Base-by-base conservation (phyloP, 2,329 filamentous ascomycete genomes). In the Chaetomium sp. region DNA sequence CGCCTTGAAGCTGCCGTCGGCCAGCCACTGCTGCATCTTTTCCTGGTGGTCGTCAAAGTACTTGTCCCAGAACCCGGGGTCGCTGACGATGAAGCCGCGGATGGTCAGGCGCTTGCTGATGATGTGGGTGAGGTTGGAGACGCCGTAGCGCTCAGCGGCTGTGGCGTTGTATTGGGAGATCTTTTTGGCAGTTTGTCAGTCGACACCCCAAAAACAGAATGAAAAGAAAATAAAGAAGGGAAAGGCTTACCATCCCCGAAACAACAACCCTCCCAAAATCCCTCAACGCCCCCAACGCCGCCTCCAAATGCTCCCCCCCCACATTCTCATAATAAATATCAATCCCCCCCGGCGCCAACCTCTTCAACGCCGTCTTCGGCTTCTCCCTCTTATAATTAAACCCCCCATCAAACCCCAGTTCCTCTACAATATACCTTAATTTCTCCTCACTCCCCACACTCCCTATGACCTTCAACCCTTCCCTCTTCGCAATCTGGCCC, bases 351-450 rank as follows among this genome's bases (percentile, higher is more conserved):
- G 89, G 88, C 0, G 87, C 87, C 14, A 94, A 77, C 56, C 87
- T 79, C 61, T 76, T 71, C 54, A 95, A 76, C 0, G 88, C 89
- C 9, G 86, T 85, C 0, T 72, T 67, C 0, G 88, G 79, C 62
- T 79, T 81, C 74, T 94, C 88, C 62, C 82, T 91, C 79, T 94
- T 92, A 79, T 95, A 95, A 77, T 95, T 94, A 75, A 92, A 94
- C 7, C 85, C 89, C 12, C 62, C 73, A 54, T 81, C 77, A 61
- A 77, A 80, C 7, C 77, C 78, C 1, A 81, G 72, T 65, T 79
- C 74, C 54, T 76, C 71, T 44, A 62, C 67, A 52, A 80, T 70
- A 69, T 84, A 94, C 19, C 87, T 81, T 32, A 91, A 76, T 76
- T 95, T 95, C 66, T 87, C 85, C 66, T 91, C 86, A 14, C 83